phyloP scores from a whole-genome alignment of 2,329 filamentous ascomycete genomes.

The Penicillium digitatum region DNA sequence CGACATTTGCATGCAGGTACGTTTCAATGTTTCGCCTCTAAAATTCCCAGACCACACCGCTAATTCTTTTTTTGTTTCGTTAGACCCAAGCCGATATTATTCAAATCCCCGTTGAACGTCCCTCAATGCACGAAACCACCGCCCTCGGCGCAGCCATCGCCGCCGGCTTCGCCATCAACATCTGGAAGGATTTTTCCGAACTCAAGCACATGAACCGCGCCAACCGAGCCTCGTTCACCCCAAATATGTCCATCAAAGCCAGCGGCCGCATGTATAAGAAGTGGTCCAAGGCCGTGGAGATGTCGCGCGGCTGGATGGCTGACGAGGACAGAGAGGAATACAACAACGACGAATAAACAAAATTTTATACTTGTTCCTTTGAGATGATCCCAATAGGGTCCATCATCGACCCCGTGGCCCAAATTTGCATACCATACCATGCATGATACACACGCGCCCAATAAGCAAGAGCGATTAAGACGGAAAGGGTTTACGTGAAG shows the following conservation, averaged over 20 bases:
- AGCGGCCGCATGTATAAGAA: constrained; percentile 62
- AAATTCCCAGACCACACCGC: constrained; percentile 47
- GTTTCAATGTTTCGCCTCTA: constrained; percentile 9
- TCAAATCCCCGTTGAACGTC: constrained; percentile 76
- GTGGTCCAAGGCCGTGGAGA: constrained; percentile 74
- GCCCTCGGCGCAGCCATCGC: constrained; percentile 84
- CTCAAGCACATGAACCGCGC: constrained; percentile 68
- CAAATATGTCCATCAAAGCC: constrained; percentile 57
- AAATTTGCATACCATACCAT: background rate
- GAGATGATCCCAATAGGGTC: background rate
- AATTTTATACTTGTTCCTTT: constrained; percentile 11
- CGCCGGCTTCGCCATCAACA: constrained; percentile 73
- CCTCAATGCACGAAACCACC: constrained; percentile 86
- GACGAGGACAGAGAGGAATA: constrained; percentile 26
- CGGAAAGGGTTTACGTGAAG: background rate
- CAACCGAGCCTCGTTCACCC: constrained; percentile 66
- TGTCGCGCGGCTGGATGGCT: constrained; percentile 67
- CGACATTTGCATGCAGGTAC: constrained; percentile 77
- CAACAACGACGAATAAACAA: constrained; percentile 24
- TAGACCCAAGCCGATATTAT: constrained; percentile 78
- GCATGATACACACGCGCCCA: background rate
- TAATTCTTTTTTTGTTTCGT: background rate
- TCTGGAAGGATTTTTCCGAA: constrained; percentile 73
- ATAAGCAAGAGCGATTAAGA: background rate
- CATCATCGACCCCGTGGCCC: background rate